Conservation (phyloP, 2,329 filamentous ascomycete genomes). For the Ilyonectria robusta region DNA sequence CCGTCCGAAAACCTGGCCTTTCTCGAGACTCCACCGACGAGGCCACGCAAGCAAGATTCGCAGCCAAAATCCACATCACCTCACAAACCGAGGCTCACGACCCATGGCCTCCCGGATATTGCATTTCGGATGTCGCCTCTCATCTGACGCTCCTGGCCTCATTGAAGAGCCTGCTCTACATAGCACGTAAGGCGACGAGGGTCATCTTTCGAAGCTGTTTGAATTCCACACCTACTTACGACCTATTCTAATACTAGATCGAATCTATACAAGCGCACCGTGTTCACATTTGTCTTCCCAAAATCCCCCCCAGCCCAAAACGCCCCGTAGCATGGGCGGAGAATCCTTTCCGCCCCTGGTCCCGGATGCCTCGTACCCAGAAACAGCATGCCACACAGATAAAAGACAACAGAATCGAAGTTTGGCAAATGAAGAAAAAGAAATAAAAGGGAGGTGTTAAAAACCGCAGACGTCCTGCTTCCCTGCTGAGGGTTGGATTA, state of each 20-base stretch:
- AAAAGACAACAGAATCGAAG: conserved; percentile 33
- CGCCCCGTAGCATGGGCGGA: conserved; percentile 49
- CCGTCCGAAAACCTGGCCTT: not conserved
- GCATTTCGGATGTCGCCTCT: not conserved
- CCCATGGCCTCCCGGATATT: not conserved
- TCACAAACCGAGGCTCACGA: not conserved
- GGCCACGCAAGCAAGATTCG: conserved; percentile 22
- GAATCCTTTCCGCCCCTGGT: conserved; percentile 44
- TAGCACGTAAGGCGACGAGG: not conserved
- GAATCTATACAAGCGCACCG: conserved; percentile 51
- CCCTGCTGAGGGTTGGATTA: conserved; percentile 42
- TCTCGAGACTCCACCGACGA: not conserved
- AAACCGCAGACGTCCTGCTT: conserved; percentile 39
- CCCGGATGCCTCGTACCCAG: conserved; percentile 49
- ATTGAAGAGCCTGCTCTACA: conserved; percentile 5
- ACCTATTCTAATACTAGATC: conserved; percentile 49
- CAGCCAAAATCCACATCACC: not conserved
- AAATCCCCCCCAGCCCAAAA: conserved; percentile 46
- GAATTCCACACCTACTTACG: conserved; percentile 47
- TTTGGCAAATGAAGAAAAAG: conserved; percentile 19
- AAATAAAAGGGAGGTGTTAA: conserved; percentile 25
- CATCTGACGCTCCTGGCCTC: not conserved
- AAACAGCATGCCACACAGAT: conserved; percentile 48
- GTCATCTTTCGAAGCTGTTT: conserved; percentile 41
- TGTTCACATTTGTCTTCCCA: conserved; percentile 50